Conservation (phyloP, 176 grass and related monocot species). For the Avena insularis region DNA sequence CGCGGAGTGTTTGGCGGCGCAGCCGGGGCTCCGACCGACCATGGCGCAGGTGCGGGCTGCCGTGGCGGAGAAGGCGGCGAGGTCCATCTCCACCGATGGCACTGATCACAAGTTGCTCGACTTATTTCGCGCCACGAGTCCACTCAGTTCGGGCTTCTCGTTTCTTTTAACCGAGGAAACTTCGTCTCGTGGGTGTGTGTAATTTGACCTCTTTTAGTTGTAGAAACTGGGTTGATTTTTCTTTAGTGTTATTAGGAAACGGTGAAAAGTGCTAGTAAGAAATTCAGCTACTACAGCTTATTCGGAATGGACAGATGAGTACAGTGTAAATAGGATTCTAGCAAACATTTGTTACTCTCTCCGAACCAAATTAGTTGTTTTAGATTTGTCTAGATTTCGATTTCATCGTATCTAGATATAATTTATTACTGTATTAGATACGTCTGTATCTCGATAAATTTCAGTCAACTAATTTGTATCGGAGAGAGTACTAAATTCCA, state of each 20-base stretch:
- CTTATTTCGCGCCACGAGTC: background rate
- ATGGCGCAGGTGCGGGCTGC: slow-evolving; percentile 59
- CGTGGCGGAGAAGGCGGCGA: slow-evolving; percentile 54
- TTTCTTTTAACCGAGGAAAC: background rate
- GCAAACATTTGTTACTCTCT: background rate
- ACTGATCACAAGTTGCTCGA: background rate
- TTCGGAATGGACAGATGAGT: background rate
- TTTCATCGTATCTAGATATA: no score
- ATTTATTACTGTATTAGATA: no score
- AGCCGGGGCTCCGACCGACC: slow-evolving; percentile 69
- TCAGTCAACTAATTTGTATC: no score
- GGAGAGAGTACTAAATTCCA: no score
- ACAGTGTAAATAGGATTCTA: background rate
- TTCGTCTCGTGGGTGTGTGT: background rate
- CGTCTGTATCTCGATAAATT: no score
- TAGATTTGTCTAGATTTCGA: no score
- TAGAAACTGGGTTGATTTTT: background rate
- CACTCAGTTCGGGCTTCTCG: background rate
- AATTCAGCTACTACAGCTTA: background rate
- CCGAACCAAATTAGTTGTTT: no score
- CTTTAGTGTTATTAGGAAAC: background rate
- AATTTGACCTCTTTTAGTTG: background rate
- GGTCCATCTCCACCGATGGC: slow-evolving; percentile 11
- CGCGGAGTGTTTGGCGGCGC: slow-evolving; percentile 49
- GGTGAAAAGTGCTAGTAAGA: background rate